Base-by-base conservation (phyloP, 1,284 basidiomycete species). In the Vanrija humicola region DNA sequence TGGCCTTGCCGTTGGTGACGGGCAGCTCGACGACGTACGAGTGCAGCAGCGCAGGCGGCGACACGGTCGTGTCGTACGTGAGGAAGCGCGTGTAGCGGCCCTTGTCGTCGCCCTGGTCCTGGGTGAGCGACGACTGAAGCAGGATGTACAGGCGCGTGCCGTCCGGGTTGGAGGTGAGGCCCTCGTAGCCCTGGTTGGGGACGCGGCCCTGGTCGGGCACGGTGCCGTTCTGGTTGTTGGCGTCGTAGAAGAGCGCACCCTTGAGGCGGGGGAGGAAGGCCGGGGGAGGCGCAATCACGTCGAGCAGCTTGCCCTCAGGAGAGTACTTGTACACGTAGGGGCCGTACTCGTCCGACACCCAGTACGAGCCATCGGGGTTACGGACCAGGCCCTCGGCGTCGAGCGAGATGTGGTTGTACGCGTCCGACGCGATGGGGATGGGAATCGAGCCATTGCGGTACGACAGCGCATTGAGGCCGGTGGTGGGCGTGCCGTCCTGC, bases 271-370 rank as follows among this genome's bases (percentile, higher is more conserved):
- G 82, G 3, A 82, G 64, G n/a, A 81, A 78, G 0, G 86, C 85
- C 7, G 77, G 66, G 0, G 84, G 85, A 0, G 85, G 84, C 61
- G 82, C 78, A 51, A 87, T 84, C 3, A 82, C 80, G 57, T 82
- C 79, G 40, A 86, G 70, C 6, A 87, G 74, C 3, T 77, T 62
- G 4, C 82, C 83, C 12, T 66, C 66, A 1, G 74, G 66, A 1
- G 78, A 74, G 73, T 81, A 83, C 25, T 76, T 62, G 69, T 86
- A 85, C 66, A 87, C 82, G 66, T 85, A 85, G 5, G 86, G 84
- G 0, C 84, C 85, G 67, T 87, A 87, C 72, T 87, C 83, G 63
- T 87, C 85, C 55, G 82, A 83, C 23, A 82, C 75, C 82, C 82
- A 86, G 67, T 79, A 83, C 1, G 82, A 83, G 62, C 84, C 84